phyloP scores from a whole-genome alignment of 1,284 basidiomycete species.

The Cronartium quercuum region DNA sequence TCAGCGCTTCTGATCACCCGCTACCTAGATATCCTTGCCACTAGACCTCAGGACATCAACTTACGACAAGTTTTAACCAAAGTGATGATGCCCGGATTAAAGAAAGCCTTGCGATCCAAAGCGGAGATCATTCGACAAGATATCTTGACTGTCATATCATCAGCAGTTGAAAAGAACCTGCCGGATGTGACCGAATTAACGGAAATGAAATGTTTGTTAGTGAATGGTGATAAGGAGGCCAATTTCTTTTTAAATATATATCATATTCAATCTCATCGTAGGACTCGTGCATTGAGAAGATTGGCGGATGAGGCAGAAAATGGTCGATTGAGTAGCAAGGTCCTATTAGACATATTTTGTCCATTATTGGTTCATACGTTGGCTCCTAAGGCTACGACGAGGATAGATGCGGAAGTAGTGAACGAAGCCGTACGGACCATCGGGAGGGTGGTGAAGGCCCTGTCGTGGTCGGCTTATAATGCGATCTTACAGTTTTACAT shows the following conservation, averaged over 20 bases:
- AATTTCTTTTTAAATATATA: slow-evolving; percentile 95
- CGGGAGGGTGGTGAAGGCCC: slow-evolving; percentile 65
- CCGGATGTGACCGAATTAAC: slow-evolving; percentile 59
- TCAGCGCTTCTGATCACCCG: slow-evolving; percentile 69
- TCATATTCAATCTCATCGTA: slow-evolving; percentile 88
- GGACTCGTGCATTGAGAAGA: slow-evolving; percentile 77
- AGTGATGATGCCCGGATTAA: slow-evolving; percentile 72
- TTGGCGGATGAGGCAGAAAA: slow-evolving; percentile 74
- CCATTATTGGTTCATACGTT: slow-evolving; percentile 82
- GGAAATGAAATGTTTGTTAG: slow-evolving; percentile 77
- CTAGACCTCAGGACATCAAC: background rate
- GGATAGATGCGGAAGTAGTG: slow-evolving; percentile 77
- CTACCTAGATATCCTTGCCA: slow-evolving; percentile 56
- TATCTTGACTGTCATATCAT: slow-evolving; percentile 70
- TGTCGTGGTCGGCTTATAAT: slow-evolving; percentile 82
- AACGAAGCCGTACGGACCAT: slow-evolving; percentile 79
- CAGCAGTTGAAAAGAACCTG: slow-evolving; percentile 63
- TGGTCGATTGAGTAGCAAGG: slow-evolving; percentile 64
- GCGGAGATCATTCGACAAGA: slow-evolving; percentile 84
- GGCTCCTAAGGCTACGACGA: slow-evolving; percentile 57
- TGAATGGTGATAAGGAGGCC: slow-evolving; percentile 84
- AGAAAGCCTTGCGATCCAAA: slow-evolving; percentile 70
- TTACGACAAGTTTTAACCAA: slow-evolving; percentile 55
- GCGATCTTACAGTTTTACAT: slow-evolving; percentile 75
- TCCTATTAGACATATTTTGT: slow-evolving; percentile 74